Conservation (phyloP, 2,329 filamentous ascomycete species). For the Ceratocystis cubensis region DNA sequence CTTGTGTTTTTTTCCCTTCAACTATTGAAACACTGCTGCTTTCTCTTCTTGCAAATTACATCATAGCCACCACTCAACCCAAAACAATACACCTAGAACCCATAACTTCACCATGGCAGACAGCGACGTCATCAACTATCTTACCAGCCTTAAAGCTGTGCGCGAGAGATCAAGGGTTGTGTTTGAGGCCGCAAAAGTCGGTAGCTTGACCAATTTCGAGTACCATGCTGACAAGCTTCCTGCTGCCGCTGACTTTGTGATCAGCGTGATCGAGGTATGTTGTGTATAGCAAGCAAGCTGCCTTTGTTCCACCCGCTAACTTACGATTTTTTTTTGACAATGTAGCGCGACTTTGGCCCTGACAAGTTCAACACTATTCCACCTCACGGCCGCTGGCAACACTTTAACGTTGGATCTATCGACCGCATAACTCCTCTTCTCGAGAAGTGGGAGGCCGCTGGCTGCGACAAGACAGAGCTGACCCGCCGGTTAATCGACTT, state of each 20-base stretch:
- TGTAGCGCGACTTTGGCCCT: conserved; percentile 39
- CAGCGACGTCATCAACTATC: conserved; percentile 25
- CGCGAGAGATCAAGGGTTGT: conserved; percentile 29
- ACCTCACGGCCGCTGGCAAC: conserved; percentile 48
- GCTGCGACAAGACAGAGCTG: conserved; percentile 34
- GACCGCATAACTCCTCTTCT: conserved; percentile 37
- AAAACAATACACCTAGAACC: background rate
- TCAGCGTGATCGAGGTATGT: conserved; percentile 32
- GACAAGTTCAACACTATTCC: conserved; percentile 36
- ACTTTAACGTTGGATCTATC: conserved; percentile 46
- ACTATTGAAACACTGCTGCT: background rate
- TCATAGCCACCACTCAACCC: background rate
- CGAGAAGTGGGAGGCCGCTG: conserved; percentile 33
- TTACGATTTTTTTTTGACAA: background rate
- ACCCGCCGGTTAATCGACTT: conserved; percentile 46
- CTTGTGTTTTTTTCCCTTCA: background rate
- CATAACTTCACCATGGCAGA: conserved; percentile 12
- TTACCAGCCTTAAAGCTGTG: conserved; percentile 30
- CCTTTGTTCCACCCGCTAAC: background rate
- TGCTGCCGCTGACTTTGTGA: conserved; percentile 33
- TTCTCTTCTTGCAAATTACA: background rate
- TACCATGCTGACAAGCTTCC: conserved; percentile 31
- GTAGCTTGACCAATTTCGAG: conserved; percentile 33
- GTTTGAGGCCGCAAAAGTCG: conserved; percentile 29
- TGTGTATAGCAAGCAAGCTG: background rate